These are phyloP conservation scores for Eucalyptus regnans DNA, from an alignment of 345 rosid species.

Conservation along the genomic window DNA sequence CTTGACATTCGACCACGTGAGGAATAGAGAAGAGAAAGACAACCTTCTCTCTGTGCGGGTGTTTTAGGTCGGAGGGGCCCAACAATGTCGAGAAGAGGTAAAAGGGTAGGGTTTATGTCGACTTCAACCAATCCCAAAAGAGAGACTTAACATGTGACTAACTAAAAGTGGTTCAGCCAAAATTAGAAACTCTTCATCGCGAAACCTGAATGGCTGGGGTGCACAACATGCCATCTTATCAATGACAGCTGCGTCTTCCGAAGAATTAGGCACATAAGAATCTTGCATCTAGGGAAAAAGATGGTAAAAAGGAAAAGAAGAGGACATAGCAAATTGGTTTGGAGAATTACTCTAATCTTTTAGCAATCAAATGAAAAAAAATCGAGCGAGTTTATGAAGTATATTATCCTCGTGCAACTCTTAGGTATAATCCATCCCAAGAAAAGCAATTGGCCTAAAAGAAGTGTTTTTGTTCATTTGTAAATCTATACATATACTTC, in stretches of 20 bases:
- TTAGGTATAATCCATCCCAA: background rate
- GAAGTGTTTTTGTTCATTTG: background rate
- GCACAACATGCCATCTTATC: background rate
- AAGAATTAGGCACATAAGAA: background rate
- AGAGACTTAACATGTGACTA: slow-evolving; percentile 14
- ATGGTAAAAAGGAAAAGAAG: background rate
- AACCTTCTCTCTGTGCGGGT: background rate
- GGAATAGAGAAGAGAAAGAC: background rate
- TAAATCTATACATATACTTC: background rate
- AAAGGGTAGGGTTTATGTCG: slow-evolving; percentile 26
- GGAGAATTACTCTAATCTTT: background rate
- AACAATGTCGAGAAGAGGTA: slow-evolving; percentile 9
- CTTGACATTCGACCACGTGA: background rate
- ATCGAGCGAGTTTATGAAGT: background rate
- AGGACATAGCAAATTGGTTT: background rate
- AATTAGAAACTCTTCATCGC: slow-evolving; percentile 17
- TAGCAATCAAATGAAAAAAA: background rate
- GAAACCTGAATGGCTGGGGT: background rate
- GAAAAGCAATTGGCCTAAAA: background rate
- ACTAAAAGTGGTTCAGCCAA: slow-evolving; percentile 1
- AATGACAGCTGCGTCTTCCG: background rate
- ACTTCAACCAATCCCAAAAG: slow-evolving; percentile 15
- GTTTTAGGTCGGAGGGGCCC: background rate
- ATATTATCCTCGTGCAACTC: background rate
- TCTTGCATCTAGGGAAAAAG: background rate